Conservation (phyloP, 2,329 filamentous ascomycete species). For the Xylariaceae sp. region DNA sequence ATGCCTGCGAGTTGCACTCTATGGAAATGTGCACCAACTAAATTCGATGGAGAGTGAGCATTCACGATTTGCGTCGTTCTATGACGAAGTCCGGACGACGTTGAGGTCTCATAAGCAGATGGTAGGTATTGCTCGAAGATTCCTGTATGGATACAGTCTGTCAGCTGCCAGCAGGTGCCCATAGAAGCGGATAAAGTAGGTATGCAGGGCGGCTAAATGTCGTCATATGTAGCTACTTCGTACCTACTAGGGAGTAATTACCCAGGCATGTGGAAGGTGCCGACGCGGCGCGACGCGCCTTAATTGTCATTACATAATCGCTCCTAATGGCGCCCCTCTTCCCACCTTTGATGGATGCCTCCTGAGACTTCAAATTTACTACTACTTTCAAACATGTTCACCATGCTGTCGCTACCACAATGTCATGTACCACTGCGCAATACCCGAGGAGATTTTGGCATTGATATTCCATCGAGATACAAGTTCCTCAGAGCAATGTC, state of each 20-base stretch:
- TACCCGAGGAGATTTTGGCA: constrained; percentile 29
- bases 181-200: no score
- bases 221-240: no score
- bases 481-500: constrained; percentile 20
- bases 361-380: background rate
- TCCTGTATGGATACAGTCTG: background rate
- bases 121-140: no score
- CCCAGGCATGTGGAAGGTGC: background rate
- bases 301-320: constrained; percentile 6
- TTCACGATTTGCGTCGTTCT: no score
- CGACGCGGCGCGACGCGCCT: background rate
- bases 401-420: background rate
- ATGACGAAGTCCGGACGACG: no score
- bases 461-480: constrained; percentile 33
- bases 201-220: no score
- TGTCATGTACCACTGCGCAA: constrained; percentile 22
- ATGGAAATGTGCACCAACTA: background rate
- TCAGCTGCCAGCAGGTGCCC: background rate
- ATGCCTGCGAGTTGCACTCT: background rate
- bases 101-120: no score
- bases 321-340: background rate
- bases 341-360: background rate
- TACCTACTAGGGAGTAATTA: background rate
- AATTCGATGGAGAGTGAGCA: background rate
- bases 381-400: background rate